phyloP scores from a whole-genome alignment of 148 eudicot genomes.

The Camellia lanceoleosa region DNA sequence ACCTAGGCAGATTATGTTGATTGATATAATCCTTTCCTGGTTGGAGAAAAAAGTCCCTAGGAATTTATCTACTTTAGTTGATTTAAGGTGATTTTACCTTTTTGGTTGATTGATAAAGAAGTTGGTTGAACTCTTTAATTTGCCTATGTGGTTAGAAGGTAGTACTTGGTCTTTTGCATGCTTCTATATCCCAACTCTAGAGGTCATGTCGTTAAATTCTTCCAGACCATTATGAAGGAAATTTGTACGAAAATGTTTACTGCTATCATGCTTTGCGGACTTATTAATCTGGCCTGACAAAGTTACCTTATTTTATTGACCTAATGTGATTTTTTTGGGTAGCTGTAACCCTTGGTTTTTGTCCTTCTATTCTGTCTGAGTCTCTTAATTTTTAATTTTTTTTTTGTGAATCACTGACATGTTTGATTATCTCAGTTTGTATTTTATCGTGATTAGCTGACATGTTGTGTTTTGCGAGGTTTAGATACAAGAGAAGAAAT shows the following conservation, averaged over 20 bases:
- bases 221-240: background rate
- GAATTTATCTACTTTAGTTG: background rate
- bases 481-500: constrained; percentile 45
- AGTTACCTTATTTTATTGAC: background rate
- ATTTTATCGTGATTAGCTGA: constrained; percentile 26
- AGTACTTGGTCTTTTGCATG: no score
- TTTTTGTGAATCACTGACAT: background rate
- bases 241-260: constrained; percentile 1
- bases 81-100: background rate
- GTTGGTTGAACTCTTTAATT: no score
- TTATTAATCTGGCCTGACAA: background rate
- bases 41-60: no score
- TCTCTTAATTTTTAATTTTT: background rate
- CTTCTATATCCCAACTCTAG: no score
- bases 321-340: background rate
- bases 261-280: background rate
- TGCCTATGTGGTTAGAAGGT: no score
- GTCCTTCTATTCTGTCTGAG: background rate
- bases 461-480: constrained; percentile 31
- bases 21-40: no score
- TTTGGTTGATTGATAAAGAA: background rate
- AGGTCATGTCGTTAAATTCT: no score
- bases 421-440: background rate
- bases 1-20: no score
- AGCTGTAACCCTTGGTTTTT: background rate